Conservation (phyloP, 257 asterid genomes). For the Nicotiana tabacum region DNA sequence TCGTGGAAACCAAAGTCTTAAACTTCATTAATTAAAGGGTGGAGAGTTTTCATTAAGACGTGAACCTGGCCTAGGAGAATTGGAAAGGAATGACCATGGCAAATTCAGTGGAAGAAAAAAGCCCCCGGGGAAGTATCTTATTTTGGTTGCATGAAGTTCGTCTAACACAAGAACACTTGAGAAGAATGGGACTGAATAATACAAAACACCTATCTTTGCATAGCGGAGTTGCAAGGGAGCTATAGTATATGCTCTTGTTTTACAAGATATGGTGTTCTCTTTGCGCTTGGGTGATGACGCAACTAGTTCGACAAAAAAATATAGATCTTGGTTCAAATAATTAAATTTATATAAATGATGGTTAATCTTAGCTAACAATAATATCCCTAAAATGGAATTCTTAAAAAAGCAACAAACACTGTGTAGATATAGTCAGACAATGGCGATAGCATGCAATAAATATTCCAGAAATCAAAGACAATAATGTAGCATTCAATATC, state of each 20-base stretch:
- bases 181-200: not conserved
- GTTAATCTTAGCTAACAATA: too few species aligned
- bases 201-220: not conserved
- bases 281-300: too few species aligned
- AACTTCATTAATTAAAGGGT: not conserved
- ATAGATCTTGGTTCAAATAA: too few species aligned
- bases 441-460: too few species aligned
- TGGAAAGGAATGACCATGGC: not conserved
- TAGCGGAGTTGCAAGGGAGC: not conserved
- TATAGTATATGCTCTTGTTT: not conserved
- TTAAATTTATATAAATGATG: too few species aligned
- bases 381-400: too few species aligned
- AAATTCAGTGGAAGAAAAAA: not conserved
- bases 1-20: not conserved
- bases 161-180: not conserved
- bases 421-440: too few species aligned
- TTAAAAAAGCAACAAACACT: too few species aligned
- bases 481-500: too few species aligned
- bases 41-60: not conserved
- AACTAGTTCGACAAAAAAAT: too few species aligned
- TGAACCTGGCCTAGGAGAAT: not conserved
- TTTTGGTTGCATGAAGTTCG: not conserved
- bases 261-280: not conserved
- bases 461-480: too few species aligned
- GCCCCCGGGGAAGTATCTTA: not conserved